Base-by-base conservation (phyloP, 345 rosid genomes). In the Cardamine resedifolia region DNA sequence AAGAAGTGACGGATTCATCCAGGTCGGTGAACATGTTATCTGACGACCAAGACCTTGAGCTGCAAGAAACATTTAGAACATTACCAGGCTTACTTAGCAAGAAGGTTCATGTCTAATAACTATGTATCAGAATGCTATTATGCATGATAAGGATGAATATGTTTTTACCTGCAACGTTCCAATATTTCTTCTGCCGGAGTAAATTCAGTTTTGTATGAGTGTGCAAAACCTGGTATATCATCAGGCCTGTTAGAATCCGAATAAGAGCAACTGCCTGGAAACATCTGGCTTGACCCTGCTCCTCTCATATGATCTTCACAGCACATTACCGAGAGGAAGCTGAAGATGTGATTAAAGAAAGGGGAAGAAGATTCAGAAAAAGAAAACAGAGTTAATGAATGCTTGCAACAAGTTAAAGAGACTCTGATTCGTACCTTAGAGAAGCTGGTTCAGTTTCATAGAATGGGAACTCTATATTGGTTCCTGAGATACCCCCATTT, bases 1-100 rank as follows among this genome's bases (percentile, higher is more conserved):
- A 15, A 15, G 80, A 77, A 49, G 76, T 77, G 61, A 77, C 60
- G 7, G 80, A 77, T 64, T 77, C 80, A 23, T 77, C 76, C 49
- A 65, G 4, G 43, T 77, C 76, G 31, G 80, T 64, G 68, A 70
- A 77, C 12, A 77, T 49, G 57, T 76, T 76, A 58, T 77, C 80
- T 47, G 80, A 77, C 15, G 76, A 71, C 45, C 47, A 43, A 63
- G 76, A 72, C 39, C 0, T 49, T 26, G 72, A 11, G 58, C 80
- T 77, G 72, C 49, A 30, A 27, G 7, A 64, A 77, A 41, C 71
- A 75, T 26, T 21, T 45, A 36, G 7, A 62, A 11, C 31, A 38
- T 20, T n/a, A 74, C 6, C 21, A 66, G 53, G 34, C 14, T 18
- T 55, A 61, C 44, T 44, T 44, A 16, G 6, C 18, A 71, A 39